These are phyloP conservation scores for Boletus huronensis DNA, from an alignment of 768 basidiomycete species.

Conservation along the genomic window DNA sequence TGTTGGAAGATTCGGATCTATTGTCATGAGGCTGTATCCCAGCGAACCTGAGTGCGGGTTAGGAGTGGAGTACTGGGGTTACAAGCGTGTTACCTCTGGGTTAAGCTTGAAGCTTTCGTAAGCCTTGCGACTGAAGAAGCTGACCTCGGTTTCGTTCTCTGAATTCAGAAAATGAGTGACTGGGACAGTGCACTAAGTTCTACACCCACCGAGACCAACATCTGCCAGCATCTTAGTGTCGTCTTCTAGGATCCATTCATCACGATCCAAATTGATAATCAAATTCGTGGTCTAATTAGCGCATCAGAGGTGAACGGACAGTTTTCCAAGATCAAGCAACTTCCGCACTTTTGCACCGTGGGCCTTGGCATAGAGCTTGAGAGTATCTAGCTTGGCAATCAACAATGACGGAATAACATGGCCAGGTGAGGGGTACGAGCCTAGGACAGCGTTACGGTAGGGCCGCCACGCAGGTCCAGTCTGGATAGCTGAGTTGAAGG, in stretches of 20 bases:
- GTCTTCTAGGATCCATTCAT: constrained; percentile 85
- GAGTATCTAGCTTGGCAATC: constrained; percentile 58
- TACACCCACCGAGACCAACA: constrained; percentile 67
- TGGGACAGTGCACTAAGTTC: neutral
- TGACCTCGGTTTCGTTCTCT: constrained; percentile 97
- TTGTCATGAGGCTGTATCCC: constrained; percentile 24
- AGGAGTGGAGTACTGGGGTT: neutral
- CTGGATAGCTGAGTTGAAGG: constrained; percentile 52
- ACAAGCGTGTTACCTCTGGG: constrained; percentile 58
- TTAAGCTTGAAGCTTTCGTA: constrained; percentile 82
- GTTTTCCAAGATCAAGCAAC: neutral
- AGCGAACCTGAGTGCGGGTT: constrained; percentile 21
- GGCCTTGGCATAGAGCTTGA: constrained; percentile 92
- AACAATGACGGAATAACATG: neutral
- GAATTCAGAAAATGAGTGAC: neutral
- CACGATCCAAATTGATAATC: constrained; percentile 96
- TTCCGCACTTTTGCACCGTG: constrained; percentile 83
- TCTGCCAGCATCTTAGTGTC: constrained; percentile 62
- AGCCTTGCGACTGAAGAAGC: constrained; percentile 75
- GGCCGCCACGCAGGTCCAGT: constrained; percentile 84
- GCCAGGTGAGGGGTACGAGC: constrained; percentile 37
- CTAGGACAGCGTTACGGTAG: constrained; percentile 68
- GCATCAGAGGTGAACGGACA: neutral
- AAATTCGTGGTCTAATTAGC: constrained; percentile 81
- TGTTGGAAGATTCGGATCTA: neutral